Conservation (phyloP, 805 yeast genomes). For the Wickerhamomyces bovis region DNA sequence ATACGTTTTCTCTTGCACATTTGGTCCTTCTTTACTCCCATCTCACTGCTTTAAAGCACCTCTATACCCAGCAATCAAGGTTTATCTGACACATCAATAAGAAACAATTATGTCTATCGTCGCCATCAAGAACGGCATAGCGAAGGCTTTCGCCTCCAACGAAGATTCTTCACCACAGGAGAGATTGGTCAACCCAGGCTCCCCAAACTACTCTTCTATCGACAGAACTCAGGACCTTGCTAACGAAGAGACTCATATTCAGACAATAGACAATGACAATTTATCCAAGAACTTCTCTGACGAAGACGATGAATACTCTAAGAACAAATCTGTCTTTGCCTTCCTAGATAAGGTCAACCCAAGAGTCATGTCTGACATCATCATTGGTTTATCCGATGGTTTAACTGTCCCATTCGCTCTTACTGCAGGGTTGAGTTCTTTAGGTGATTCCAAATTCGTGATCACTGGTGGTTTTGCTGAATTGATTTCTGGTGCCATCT, state of each 20-base stretch:
- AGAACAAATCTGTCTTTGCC: constrained; percentile 8
- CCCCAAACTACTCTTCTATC: constrained; percentile 12
- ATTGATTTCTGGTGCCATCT: constrained; percentile 91
- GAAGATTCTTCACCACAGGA: constrained; percentile 2
- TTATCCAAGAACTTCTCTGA: constrained; percentile 4
- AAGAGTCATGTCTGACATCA: constrained; percentile 87
- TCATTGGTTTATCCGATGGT: constrained; percentile 93
- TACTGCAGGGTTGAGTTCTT: constrained; percentile 89
- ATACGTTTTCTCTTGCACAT: no score
- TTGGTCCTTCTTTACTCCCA: not conserved
- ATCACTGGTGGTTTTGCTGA: constrained; percentile 98
- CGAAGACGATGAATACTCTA: constrained; percentile 3
- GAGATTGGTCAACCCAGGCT: constrained; percentile 10
- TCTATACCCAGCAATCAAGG: not conserved
- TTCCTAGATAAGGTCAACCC: constrained; percentile 64
- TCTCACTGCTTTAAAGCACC: not conserved
- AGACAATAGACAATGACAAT: constrained; percentile 2
- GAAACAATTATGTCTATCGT: constrained; percentile 19
- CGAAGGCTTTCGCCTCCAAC: constrained; percentile 9
- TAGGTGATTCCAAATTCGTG: constrained; percentile 85
- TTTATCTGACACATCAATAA: not conserved
- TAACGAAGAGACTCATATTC: constrained; percentile 3
- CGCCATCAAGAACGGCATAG: constrained; percentile 21
- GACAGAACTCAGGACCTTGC: constrained; percentile 12
- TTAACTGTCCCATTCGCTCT: constrained; percentile 97